Base-by-base conservation (phyloP, 768 basidiomycete species). In the Leccinellum luteum region DNA sequence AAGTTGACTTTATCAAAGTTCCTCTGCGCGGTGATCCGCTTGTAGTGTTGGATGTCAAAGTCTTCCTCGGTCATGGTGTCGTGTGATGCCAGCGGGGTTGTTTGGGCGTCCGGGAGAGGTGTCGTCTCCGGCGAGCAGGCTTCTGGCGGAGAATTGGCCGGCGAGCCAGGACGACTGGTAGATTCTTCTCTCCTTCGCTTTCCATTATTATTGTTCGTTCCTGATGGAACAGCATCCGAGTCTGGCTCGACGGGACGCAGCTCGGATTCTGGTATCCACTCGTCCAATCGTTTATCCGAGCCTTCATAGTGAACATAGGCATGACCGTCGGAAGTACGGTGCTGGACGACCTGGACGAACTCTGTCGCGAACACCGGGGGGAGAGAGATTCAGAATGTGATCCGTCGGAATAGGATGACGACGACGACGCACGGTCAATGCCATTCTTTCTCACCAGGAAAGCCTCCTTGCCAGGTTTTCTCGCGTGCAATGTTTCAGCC, bases 1-100 rank as follows among this genome's bases (percentile, higher is more conserved):
- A 94, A 92, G 65, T 85, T 82, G 60, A 95, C 91, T 65, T 83
- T 85, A 59, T 94, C 92, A 67, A 94, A 93, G 69, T 95, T 97
- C 59, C 90, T 80, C 64, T 86, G 83, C 5, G 84, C 80, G 23
- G 82, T 83, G 60, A 85, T 80, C 68, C 84, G 79, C 67, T 83
- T 85, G 67, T 88, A 86, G 54, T 84, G 84, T 58, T 84, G 77
- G 27, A 87, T 73, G 64, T 89, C 87, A 65, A 79, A 83, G 57
- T 89, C 89, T 59, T 89, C 86, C 67, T 87, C 86, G 17, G 83
- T 81, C 77, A 87, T 77, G 7, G 71, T 64, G 32, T 76, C 66
- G 55, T 77, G 70, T 17, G 54, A 41, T 32, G 56, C 56, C 8
- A 25, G 23, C 10, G 64, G 43, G 52, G 60, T 35, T 38, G 51